phyloP scores from a whole-genome alignment of 2,329 filamentous ascomycete genomes.

The Juglanconis oblonga region DNA sequence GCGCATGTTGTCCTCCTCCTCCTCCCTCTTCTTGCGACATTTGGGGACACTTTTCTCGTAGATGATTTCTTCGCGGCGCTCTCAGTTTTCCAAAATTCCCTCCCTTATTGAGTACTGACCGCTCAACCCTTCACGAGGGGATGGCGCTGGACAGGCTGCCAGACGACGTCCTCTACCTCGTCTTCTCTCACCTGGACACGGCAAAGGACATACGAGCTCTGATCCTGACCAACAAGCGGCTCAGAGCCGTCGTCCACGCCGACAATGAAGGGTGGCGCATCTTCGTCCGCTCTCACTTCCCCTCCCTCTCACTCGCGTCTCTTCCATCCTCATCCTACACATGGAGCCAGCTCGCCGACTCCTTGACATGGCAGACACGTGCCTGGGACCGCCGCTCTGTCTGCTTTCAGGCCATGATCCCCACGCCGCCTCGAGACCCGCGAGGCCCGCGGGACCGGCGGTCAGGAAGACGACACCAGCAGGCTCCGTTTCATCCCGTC shows the following conservation, averaged over 20 bases:
- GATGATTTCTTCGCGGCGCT: too few species aligned
- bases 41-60: too few species aligned
- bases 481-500: slow-evolving; percentile 42
- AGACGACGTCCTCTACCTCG: slow-evolving; percentile 48
- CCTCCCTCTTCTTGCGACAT: background rate
- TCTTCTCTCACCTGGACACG: slow-evolving; percentile 46
- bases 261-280: slow-evolving; percentile 45
- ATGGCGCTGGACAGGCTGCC: slow-evolving; percentile 32
- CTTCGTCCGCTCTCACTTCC: slow-evolving; percentile 46
- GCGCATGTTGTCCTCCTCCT: background rate
- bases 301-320: slow-evolving; percentile 34
- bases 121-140: too few species aligned
- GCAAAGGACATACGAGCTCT: slow-evolving; percentile 46
- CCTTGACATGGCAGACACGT: slow-evolving; percentile 47
- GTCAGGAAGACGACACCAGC: slow-evolving; percentile 25
- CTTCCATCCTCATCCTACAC: slow-evolving; percentile 2
- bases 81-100: too few species aligned
- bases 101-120: too few species aligned
- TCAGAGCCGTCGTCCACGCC: slow-evolving; percentile 34
- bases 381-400: slow-evolving; percentile 50
- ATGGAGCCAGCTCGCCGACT: slow-evolving; percentile 41
- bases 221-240: slow-evolving; percentile 34
- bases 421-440: slow-evolving; percentile 21
- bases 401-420: slow-evolving; percentile 34
- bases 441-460: background rate